Conservation (phyloP, 169 alveolate species). For the Plasmodium malariae region DNA sequence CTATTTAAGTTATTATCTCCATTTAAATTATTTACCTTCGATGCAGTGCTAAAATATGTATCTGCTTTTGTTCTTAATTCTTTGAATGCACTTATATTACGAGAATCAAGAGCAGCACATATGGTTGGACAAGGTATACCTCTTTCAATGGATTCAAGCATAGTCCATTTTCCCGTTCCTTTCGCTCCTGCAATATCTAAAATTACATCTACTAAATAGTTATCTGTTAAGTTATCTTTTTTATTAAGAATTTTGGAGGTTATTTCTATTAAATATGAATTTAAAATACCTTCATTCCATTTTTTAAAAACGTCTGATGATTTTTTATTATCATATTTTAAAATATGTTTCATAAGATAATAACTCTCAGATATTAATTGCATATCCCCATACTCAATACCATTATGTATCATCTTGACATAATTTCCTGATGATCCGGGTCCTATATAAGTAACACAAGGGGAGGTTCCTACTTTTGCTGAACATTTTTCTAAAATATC, state of each 20-base stretch:
- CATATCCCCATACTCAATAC: slow-evolving; percentile 91
- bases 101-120: slow-evolving; percentile 88
- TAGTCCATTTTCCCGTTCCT: slow-evolving; percentile 92
- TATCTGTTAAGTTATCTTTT: slow-evolving; percentile 81
- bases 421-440: slow-evolving; percentile 89
- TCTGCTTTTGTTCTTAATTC: slow-evolving; percentile 55
- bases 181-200: slow-evolving; percentile 87
- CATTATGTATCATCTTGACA: slow-evolving; percentile 92
- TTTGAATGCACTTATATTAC: slow-evolving; percentile 80
- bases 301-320: slow-evolving; percentile 72
- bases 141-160: slow-evolving; percentile 87
- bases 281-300: slow-evolving; percentile 80
- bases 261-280: slow-evolving; percentile 85
- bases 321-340: slow-evolving; percentile 57
- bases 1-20: too few species aligned
- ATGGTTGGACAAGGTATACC: slow-evolving; percentile 90
- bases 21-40: slow-evolving; percentile 14
- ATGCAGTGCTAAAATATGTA: slow-evolving; percentile 16
- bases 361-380: slow-evolving; percentile 86
- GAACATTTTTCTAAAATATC: slow-evolving; percentile 80
- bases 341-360: slow-evolving; percentile 53
- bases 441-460: slow-evolving; percentile 85
- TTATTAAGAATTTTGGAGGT: slow-evolving; percentile 82
- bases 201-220: slow-evolving; percentile 84
- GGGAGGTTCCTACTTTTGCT: slow-evolving; percentile 76